Evolutionary conservation across 345 rosid genomes (phyloP).

Genomic region (Aegle marmelos): DNA sequence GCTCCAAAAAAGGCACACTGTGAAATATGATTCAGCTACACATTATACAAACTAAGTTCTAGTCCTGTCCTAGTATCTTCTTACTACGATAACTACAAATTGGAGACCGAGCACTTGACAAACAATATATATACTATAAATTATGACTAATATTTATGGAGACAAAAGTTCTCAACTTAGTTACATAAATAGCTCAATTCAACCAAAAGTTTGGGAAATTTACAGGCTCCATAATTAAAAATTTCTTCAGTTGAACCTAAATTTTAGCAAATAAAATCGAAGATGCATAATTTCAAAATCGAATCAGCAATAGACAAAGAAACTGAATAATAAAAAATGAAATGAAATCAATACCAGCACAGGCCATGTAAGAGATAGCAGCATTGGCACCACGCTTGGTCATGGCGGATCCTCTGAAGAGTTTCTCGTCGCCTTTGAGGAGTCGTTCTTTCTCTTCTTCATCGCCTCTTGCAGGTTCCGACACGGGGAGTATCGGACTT

Average conservation of each 20-base stretch:
- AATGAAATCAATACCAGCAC: constrained; percentile 55
- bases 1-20: background rate
- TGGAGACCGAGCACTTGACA: too few species aligned
- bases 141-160: too few species aligned
- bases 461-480: constrained; percentile 49
- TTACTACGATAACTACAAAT: too few species aligned
- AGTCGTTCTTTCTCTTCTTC: constrained; percentile 60
- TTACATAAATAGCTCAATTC: background rate
- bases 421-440: constrained; percentile 57
- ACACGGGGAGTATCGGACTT: constrained; percentile 62
- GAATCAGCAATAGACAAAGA: background rate
- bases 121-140: too few species aligned
- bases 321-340: background rate
- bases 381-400: constrained; percentile 87
- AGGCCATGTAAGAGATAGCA: constrained; percentile 88
- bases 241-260: too few species aligned
- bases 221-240: background rate
- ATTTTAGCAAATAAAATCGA: background rate
- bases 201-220: background rate
- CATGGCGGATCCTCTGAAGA: constrained; percentile 92
- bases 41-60: too few species aligned
- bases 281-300: background rate
- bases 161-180: background rate
- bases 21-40: too few species aligned
- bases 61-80: too few species aligned